Base-by-base conservation (phyloP, 371 early-diverging fungal genomes). In the Ecytonucleospora hepatopenaei region DNA sequence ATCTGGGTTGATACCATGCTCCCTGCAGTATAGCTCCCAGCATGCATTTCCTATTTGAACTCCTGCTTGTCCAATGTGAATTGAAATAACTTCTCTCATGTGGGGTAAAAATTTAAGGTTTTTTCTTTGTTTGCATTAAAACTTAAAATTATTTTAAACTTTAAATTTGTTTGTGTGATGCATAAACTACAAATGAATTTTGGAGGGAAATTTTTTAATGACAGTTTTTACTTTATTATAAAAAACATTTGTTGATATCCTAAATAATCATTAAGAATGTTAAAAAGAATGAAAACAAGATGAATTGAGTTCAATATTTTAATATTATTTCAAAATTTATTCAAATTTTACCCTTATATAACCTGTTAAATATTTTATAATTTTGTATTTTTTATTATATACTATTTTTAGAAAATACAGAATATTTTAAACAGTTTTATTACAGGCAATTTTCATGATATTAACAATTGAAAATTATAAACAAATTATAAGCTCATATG, bases 31-130 rank as follows among this genome's bases (percentile, higher is more conserved):
- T 57, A 92, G 85, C 81, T 96, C 97, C 97, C 97, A 96, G 84
- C 94, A 94, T 83, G 93, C 88, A 85, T 94, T 94, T 86, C 97
- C 97, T 79, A 96, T 94, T 84, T 96, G 97, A 77, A 96, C 89
- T 88, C 97, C 97, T 74, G 94, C 97, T 84, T 96, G 81, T 76
- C 90, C 89, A 69, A 88, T 90, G 86, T 95, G 95, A 81, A 95
- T 84, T 61, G 89, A 89, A 82, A 92, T 90, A 83, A 91, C 86
- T 84, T 94, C 95, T 84, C 95, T 86, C 94, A 94, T 94, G 8
- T 8, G 40, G 40, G 40, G 8, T 8, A 40, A 40, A 40, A 40
- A 40, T 40, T 12, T 40, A 12, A 8, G n/a, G 12, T 12, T n/a
- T 40, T 12, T 12, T 40, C n/a, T 12, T 40, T n/a, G n/a, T n/a